A percentile compares a stretch with the other conserved stretches of the same genome.
These are phyloP conservation scores for Backusella westeae DNA, from an alignment of 192 early-diverging fungal species.

Conservation along the genomic window DNA sequence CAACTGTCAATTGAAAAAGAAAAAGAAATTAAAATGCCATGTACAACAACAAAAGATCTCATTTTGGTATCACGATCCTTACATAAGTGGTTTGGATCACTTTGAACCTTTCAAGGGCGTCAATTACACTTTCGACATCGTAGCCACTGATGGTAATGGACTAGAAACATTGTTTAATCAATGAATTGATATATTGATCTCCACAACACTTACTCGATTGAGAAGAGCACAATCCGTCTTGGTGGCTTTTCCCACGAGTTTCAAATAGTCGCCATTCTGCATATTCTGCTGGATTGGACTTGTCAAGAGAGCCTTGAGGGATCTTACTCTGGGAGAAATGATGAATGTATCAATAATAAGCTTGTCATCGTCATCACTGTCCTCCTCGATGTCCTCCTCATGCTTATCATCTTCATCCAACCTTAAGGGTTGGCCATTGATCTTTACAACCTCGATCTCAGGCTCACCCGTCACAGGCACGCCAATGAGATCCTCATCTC, in stretches of 20 bases:
- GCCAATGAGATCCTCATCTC: not conserved
- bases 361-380: not conserved
- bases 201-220: not conserved
- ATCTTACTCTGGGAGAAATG: not conserved
- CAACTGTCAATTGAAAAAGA: not conserved
- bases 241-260: not conserved
- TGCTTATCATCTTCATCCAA: not conserved
- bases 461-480: not conserved
- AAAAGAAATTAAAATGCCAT: not conserved
- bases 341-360: not conserved
- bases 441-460: not conserved
- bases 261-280: not conserved
- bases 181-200: not conserved
- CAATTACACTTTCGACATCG: not conserved
- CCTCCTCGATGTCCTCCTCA: not conserved
- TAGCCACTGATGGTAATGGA: not conserved
- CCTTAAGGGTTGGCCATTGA: not conserved
- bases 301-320: not conserved
- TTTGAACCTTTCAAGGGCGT: not conserved
- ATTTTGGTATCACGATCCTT: not conserved
- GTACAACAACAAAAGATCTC: no score
- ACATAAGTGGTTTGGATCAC: not conserved
- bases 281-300: not conserved
- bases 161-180: not conserved
- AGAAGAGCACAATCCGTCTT: not conserved